Percentiles rank a stretch among this genome's conserved stretches.
Conservation (phyloP, 2,329 filamentous ascomycete genomes). For the Nigrospora osmanthi region DNA sequence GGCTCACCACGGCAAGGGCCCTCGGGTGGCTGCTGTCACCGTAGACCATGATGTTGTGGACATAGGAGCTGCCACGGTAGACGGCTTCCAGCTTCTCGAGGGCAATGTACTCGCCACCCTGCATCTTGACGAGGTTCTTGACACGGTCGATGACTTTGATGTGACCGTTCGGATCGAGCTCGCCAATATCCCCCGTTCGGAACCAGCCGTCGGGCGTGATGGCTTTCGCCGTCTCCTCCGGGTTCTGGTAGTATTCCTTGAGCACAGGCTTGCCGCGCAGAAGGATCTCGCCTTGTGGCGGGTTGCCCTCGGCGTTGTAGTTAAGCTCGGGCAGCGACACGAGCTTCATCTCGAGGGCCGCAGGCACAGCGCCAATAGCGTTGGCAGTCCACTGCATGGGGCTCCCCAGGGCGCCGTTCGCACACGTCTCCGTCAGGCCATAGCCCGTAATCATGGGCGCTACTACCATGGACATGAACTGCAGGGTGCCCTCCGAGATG, state of each 20-base stretch:
- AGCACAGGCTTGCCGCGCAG: conserved; percentile 73
- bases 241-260: conserved; percentile 74
- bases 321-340: conserved; percentile 86
- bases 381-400: conserved; percentile 76
- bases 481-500: conserved; percentile 77
- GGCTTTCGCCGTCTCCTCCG: conserved; percentile 72
- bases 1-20: conserved; percentile 73
- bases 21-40: conserved; percentile 68
- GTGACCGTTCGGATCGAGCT: conserved; percentile 75
- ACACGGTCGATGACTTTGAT: conserved; percentile 87
- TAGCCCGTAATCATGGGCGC: conserved; percentile 94
- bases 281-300: conserved; percentile 88
- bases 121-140: conserved; percentile 97
- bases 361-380: conserved; percentile 71
- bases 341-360: conserved; percentile 79
- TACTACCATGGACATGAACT: conserved; percentile 86
- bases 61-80: conserved; percentile 72
- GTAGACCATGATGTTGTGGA: conserved; percentile 82
- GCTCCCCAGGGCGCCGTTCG: conserved; percentile 74
- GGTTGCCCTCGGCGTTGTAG: conserved; percentile 65
- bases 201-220: conserved; percentile 89
- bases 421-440: conserved; percentile 87
- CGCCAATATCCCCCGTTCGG: conserved; percentile 91
- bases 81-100: conserved; percentile 92
- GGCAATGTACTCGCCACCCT: conserved; percentile 93